Evolutionary conservation across 2,329 filamentous ascomycete genomes (phyloP).

Genomic region (Dactylellina leptospora): DNA sequence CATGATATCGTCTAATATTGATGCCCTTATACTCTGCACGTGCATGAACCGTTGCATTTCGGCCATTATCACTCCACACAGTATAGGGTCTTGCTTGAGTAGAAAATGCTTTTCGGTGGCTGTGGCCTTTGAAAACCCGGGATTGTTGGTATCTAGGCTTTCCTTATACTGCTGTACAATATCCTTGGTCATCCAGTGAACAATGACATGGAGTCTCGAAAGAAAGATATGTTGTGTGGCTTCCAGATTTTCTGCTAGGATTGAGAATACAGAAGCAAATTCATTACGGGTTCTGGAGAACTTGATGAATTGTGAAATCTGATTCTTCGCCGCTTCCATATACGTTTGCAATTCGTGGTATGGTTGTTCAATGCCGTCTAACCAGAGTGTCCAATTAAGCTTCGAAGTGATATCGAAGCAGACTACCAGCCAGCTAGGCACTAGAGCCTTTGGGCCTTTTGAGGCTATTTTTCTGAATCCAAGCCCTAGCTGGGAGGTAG

Average conservation of each 20-base stretch:
- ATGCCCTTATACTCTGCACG: not conserved
- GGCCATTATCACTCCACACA: constrained; percentile 10
- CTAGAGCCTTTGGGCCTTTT: not conserved
- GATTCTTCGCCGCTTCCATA: not conserved
- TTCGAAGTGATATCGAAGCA: constrained; percentile 10
- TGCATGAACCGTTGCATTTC: not conserved
- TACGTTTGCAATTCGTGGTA: constrained; percentile 12
- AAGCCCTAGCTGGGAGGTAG: not conserved
- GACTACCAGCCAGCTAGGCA: constrained; percentile 12
- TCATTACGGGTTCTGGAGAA: constrained; percentile 1
- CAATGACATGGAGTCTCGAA: not conserved
- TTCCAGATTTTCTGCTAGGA: not conserved
- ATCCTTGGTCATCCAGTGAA: not conserved
- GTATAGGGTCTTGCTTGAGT: constrained; percentile 16
- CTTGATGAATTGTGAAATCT: not conserved
- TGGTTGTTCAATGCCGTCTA: not conserved
- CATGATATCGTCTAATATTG: not conserved
- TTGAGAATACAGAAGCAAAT: not conserved
- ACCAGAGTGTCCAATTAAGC: constrained; percentile 1
- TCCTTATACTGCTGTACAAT: not conserved
- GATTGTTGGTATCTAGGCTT: not conserved
- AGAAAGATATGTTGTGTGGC: not conserved
- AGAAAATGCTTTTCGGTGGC: constrained; percentile 7
- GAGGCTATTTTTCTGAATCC: not conserved
- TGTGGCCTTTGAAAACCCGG: not conserved